Evolutionary conservation across 768 basidiomycete species (phyloP), one percentile per base, ranked within the genome.

Genomic region (Boletellus ananiceps): DNA sequence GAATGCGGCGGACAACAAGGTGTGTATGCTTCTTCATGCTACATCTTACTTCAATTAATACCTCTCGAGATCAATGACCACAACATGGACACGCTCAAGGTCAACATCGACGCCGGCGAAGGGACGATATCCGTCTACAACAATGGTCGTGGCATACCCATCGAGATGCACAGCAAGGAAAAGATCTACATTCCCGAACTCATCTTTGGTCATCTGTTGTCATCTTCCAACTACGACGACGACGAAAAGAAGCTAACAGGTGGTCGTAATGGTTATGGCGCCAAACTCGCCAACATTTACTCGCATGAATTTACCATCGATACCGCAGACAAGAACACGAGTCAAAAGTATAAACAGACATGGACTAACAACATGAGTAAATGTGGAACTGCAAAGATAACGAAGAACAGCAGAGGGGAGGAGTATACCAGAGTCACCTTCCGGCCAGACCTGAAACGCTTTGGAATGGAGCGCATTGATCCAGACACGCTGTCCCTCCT

Each of bases 1-100:
- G 60, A 99, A 99, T 68, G 96, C 96, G 18, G 96, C 96, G 4
- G 96, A 99, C 67, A 96, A 98, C 73, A 99, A 99, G 85, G 95
- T 90, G 55, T 48, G 75, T 67, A 8, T n/a, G 13, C 34, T 40
- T 3, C 44, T 40, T 40, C 31, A 13, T 16, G 18, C 1, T 15
- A 19, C 12, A 8, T 32, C 40, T 40, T 4, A 19, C 29, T 8
- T 43, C n/a, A 16, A 27, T 27, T 34, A 16, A 42, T 15, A 8
- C 7, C 21, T 32, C 11, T 39, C 4, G 50, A 99, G 95, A 88
- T 95, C 61, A 97, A 95, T 56, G 95, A 98, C 66, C 44, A 81
- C 2, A 81, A 65, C 47, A 99, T 99, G 96, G 88, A 95, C 71
- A 80, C 83, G 8, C 73, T 99, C 60, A 96, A 94, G 67, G 79